phyloP scores from a whole-genome alignment of 345 rosid genomes.

The Eucalyptus curtisii region DNA sequence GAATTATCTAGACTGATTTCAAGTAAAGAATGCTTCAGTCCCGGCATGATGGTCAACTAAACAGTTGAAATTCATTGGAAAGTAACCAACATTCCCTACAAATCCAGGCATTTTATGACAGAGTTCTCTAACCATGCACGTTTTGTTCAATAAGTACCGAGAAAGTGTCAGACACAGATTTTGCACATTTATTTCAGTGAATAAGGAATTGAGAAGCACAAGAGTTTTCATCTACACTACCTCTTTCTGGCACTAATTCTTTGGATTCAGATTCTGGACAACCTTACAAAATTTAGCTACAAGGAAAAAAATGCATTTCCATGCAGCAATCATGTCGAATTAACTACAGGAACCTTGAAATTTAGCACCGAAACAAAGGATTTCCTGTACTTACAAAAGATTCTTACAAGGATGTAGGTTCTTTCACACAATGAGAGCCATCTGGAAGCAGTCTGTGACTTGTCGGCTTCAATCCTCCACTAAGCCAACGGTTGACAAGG shows the following conservation, averaged over 20 bases:
- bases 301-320: not conserved
- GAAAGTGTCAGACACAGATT: not conserved
- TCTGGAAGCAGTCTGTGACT: slow-evolving; percentile 51
- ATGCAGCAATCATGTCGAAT: not conserved
- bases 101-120: not conserved
- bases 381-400: not conserved
- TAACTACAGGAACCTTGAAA: not conserved
- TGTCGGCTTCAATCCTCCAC: slow-evolving; percentile 57
- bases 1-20: not conserved
- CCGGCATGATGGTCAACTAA: not conserved
- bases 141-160: not conserved
- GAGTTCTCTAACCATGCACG: not conserved
- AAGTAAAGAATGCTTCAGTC: not conserved
- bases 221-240: not conserved
- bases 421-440: slow-evolving; percentile 46
- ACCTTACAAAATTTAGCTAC: not conserved
- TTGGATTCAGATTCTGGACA: not conserved
- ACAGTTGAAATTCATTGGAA: not conserved
- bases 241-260: not conserved
- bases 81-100: not conserved
- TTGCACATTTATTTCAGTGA: not conserved
- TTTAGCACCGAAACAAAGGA: not conserved
- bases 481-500: slow-evolving; percentile 46
- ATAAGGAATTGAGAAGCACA: not conserved
- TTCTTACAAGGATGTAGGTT: slow-evolving; percentile 25